Conservation (phyloP, 306 rosid genomes). For the Sesbania bispinosa region DNA sequence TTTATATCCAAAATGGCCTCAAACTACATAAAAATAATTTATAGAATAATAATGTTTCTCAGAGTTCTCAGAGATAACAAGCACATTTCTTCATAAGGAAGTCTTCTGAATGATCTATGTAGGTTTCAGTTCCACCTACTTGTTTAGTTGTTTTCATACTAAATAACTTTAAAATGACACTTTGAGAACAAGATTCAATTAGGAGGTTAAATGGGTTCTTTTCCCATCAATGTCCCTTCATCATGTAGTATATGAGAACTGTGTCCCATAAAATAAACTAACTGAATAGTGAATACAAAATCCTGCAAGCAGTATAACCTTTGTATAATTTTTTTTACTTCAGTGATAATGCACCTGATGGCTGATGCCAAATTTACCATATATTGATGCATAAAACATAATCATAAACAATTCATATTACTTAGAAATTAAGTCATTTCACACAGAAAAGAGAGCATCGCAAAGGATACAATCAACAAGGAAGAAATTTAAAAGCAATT, state of each 20-base stretch:
- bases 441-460: neutral
- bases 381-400: neutral
- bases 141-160: neutral
- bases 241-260: neutral
- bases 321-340: neutral
- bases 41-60: neutral
- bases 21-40: neutral
- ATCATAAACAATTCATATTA: neutral
- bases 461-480: neutral
- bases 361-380: neutral
- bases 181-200: neutral
- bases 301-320: neutral
- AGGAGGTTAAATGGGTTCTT: neutral
- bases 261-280: neutral
- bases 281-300: neutral
- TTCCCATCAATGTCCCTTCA: neutral
- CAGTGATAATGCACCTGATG: neutral
- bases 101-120: neutral
- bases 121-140: neutral
- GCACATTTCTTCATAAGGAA: neutral
- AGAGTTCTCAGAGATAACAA: neutral
- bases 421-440: neutral
- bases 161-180: neutral
- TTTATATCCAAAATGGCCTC: neutral
- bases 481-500: conserved; percentile 31